phyloP scores from a whole-genome alignment of 108 stramenopile species.

The Licmophora abbreviata region DNA sequence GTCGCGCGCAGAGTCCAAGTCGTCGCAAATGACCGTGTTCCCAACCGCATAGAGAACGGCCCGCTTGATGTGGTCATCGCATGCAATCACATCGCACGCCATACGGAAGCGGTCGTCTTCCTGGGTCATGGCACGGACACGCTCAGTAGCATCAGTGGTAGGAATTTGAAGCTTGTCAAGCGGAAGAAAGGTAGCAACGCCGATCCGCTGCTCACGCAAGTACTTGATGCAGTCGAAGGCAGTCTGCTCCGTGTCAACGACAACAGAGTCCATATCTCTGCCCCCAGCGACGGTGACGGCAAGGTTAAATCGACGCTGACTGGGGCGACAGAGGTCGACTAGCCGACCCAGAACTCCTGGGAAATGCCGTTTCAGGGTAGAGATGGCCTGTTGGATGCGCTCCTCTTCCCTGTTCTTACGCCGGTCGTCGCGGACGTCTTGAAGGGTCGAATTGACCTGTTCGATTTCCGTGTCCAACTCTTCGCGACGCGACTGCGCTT shows the following conservation, averaged over 20 bases:
- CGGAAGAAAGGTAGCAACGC: conserved; percentile 93
- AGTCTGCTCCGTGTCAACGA: conserved; percentile 88
- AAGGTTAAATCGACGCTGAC: conserved; percentile 82
- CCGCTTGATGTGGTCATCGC: conserved; percentile 64
- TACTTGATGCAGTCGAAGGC: conserved; percentile 93
- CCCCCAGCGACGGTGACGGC: conserved; percentile 97
- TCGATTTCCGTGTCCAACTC: conserved; percentile 80
- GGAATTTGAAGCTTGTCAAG: conserved; percentile 83
- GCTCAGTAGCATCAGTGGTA: conserved; percentile 65
- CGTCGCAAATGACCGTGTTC: conserved; percentile 90
- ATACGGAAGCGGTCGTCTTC: conserved; percentile 71
- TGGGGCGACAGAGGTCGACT: conserved; percentile 92
- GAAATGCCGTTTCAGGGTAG: conserved; percentile 76
- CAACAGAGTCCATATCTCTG: conserved; percentile 96
- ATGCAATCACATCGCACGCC: conserved; percentile 84
- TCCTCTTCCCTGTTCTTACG: conserved; percentile 84
- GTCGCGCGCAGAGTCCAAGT: conserved; percentile 85
- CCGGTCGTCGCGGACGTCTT: conserved; percentile 78
- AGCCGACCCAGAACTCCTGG: conserved; percentile 92
- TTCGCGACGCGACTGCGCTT: conserved; percentile 46
- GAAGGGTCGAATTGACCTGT: conserved; percentile 61
- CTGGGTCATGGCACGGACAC: conserved; percentile 79
- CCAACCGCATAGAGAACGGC: conserved; percentile 94
- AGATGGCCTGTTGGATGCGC: conserved; percentile 60
- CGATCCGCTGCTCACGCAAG: conserved; percentile 90